These are phyloP conservation scores for Orbilia brochopaga DNA, from an alignment of 2,329 filamentous ascomycete species.

Conservation along the genomic window DNA sequence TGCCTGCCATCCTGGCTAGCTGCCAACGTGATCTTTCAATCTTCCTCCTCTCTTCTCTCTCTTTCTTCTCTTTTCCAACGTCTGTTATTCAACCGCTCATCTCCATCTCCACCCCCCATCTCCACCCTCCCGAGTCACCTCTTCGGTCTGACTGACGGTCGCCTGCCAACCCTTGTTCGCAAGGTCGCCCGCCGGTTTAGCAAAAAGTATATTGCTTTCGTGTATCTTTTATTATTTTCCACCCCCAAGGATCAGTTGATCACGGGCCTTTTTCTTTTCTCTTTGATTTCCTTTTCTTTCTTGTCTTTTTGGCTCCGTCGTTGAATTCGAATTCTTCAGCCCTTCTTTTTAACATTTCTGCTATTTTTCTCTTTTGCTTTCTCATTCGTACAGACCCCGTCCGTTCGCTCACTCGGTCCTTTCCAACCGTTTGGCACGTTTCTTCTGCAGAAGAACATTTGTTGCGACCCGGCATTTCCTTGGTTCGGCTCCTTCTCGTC, in stretches of 20 bases:
- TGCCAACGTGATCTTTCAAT: slow-evolving; percentile 26
- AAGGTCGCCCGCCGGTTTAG: background rate
- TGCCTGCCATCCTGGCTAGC: slow-evolving; percentile 4
- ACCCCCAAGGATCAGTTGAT: background rate
- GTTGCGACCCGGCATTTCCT: slow-evolving; percentile 6
- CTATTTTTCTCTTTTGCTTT: slow-evolving; percentile 19
- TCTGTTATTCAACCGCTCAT: background rate
- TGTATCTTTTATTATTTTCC: slow-evolving; percentile 5
- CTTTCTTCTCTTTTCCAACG: slow-evolving; percentile 9
- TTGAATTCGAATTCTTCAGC: slow-evolving; percentile 48
- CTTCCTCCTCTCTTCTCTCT: background rate
- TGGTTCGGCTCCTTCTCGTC: slow-evolving; percentile 7
- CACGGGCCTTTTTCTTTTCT: slow-evolving; percentile 8
- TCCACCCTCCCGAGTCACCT: slow-evolving; percentile 3
- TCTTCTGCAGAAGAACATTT: slow-evolving; percentile 20
- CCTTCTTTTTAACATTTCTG: slow-evolving; percentile 32
- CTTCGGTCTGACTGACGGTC: slow-evolving; percentile 1
- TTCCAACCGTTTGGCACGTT: slow-evolving; percentile 15
- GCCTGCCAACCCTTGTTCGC: background rate
- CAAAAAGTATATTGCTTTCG: slow-evolving; percentile 2
- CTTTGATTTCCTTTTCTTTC: slow-evolving; percentile 18
- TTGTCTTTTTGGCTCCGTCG: slow-evolving; percentile 35
- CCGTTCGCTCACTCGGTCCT: slow-evolving; percentile 4
- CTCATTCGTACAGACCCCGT: slow-evolving; percentile 11
- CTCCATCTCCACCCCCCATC: slow-evolving; percentile 10